Percentiles rank a stretch among this genome's conserved stretches.
Evolutionary conservation across 345 rosid genomes (phyloP).

Genomic region (Eucalyptus regnans): DNA sequence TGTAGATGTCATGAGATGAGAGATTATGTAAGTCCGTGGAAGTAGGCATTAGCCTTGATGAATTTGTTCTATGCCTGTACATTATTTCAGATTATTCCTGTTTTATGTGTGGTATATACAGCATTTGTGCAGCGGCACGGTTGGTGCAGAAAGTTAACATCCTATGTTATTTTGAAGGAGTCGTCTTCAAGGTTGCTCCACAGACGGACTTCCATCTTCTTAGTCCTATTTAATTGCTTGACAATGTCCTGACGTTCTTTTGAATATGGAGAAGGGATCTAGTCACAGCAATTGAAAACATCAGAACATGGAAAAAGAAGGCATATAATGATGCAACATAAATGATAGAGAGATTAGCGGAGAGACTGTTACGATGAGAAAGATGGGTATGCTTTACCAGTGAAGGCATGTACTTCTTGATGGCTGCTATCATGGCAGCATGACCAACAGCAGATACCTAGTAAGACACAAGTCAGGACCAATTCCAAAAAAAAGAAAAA

Average conservation of each 20-base stretch:
- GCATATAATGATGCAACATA: background rate
- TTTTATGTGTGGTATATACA: background rate
- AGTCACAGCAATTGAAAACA: background rate
- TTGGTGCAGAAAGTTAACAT: background rate
- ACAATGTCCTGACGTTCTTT: constrained; percentile 36
- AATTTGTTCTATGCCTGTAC: background rate
- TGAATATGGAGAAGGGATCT: constrained; percentile 69
- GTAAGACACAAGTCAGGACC: background rate
- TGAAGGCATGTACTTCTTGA: constrained; percentile 38
- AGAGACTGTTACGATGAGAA: background rate
- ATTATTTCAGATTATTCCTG: background rate
- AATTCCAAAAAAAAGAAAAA: background rate
- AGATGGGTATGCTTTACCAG: constrained; percentile 19
- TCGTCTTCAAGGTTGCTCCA: constrained; percentile 34
- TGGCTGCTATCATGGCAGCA: constrained; percentile 48
- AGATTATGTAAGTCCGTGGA: background rate
- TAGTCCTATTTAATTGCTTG: constrained; percentile 44
- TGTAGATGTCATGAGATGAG: background rate
- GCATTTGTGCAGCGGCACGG: background rate
- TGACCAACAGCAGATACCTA: constrained; percentile 60
- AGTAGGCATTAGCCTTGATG: background rate
- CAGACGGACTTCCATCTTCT: constrained; percentile 32
- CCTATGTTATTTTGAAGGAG: constrained; percentile 2
- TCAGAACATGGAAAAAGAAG: background rate
- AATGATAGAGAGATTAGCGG: background rate